Evolutionary conservation across 768 basidiomycete species (phyloP), one percentile per base, ranked within the genome.

Genomic region (Hygrophorus pudorinus): DNA sequence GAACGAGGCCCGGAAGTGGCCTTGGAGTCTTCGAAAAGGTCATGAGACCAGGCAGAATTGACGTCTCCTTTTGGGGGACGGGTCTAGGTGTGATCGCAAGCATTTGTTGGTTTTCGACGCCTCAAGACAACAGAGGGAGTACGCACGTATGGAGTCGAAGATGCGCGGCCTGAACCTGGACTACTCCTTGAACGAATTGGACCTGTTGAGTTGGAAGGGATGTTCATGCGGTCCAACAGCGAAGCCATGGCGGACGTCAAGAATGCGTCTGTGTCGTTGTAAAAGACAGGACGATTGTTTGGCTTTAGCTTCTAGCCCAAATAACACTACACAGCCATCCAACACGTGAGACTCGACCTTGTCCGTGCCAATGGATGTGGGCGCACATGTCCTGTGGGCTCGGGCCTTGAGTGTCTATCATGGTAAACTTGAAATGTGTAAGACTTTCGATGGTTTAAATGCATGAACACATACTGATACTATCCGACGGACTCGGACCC

Each of bases 1-100:
- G 76, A 76, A 24, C 84, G 58, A 24, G 81, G 76, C 14, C 77
- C 65, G 24, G 72, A 72, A 42, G 84, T 73, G 17, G 73, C 75
- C 57, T 77, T 75, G 52, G 74, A 71, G 6, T 67, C 61, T 46
- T 81, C 78, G 52, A 64, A 86, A 42, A 85, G 60, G 59, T 86
- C 84, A 53, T 86, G 84, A 32, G 79, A 70, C 84, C 84, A 86
- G 32, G 66, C 67, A 14, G 71, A 66, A 50, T 86, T 77, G 32
- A 76, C 56, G 54, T 85, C 75, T 57, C 80, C 79, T 56, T 80
- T 83, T 27, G 79, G 78, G 17, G 68, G 73, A 33, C 79, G 76
- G 49, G 64, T 68, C 59, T 77, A 67, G 36, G 41, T 41, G 45
- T 11, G 20, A 30, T 16, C 32, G 37, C 10, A 42, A 54, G 37